Conservation (phyloP, 139 green algal genomes). For the Gonium pectorale region DNA sequence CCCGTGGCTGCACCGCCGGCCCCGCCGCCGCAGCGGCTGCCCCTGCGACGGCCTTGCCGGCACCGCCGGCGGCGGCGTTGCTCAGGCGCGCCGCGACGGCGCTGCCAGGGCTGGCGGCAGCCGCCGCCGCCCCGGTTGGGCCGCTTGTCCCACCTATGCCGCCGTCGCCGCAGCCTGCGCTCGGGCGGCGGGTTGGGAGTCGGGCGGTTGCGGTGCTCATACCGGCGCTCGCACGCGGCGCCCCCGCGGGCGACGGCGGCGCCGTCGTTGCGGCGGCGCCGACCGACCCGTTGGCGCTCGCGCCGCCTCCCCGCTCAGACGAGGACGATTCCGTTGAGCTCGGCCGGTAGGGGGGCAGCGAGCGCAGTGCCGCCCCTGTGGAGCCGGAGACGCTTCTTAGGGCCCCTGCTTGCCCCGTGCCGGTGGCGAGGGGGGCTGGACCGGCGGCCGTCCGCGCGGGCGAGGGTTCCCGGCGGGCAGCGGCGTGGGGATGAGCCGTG, state of each 20-base stretch:
- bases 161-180: no score
- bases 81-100: background rate
- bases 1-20: background rate
- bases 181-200: no score
- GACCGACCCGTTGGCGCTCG: no score
- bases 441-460: no score
- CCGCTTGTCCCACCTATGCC: no score
- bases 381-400: background rate
- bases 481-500: no score
- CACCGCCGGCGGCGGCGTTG: background rate
- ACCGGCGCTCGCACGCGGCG: no score
- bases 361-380: background rate
- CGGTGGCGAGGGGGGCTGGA: background rate
- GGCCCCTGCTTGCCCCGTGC: background rate
- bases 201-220: no score
- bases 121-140: background rate
- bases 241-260: no score
- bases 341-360: background rate
- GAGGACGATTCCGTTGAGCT: no score
- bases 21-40: background rate
- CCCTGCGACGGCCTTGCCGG: background rate
- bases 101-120: background rate
- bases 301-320: no score
- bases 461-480: background rate
- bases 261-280: no score